Evolutionary conservation across 805 yeast genomes (phyloP), one percentile per base, ranked within the genome.

Genomic region (Pichia pseudocactophila): DNA sequence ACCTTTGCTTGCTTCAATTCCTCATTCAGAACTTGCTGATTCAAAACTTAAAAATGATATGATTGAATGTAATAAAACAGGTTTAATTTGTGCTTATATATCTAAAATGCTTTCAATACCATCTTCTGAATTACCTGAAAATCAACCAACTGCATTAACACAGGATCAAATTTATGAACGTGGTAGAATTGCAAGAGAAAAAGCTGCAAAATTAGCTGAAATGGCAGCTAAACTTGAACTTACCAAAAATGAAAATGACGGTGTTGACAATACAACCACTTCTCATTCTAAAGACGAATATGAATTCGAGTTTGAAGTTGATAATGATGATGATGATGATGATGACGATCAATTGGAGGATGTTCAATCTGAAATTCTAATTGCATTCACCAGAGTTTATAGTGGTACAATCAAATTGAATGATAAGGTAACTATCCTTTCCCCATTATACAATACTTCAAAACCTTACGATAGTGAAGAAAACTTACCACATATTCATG

Each of bases 51-150:
- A 68, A 37, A 53, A 66, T 4, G 73, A 85, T 1, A 81, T 92
- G 78, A 55, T 68, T 22, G 51, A 59, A 0, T 90, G 97, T 65
- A 82, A 82, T 49, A 63, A 71, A n/a, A 53, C 66, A 1, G 84
- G 89, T 1, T 79, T 85, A 0, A 66, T 66, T 2, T 69, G 74
- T 54, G 95, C 94, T 0, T 92, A 82, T 59, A 86, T 90, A 0
- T 87, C 97, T 1, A 92, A 92, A 54, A 84, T 90, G 66, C 60
- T 92, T 2, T 85, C 96, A 0, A 72, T 92, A 17, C 95, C 96
- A 1, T 81, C 78, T 43, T 74, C 69, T 16, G 96, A 88, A 43
- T 64, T 90, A 19, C 96, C 97, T 1, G 64, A 66, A 30, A 74
- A 71, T 25, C 65, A 66, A 34, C 61, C 63, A 31, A 63, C 62